Evolutionary conservation across 208 protist species (phyloP).

Genomic region (Crithidia acanthocephali): DNA sequence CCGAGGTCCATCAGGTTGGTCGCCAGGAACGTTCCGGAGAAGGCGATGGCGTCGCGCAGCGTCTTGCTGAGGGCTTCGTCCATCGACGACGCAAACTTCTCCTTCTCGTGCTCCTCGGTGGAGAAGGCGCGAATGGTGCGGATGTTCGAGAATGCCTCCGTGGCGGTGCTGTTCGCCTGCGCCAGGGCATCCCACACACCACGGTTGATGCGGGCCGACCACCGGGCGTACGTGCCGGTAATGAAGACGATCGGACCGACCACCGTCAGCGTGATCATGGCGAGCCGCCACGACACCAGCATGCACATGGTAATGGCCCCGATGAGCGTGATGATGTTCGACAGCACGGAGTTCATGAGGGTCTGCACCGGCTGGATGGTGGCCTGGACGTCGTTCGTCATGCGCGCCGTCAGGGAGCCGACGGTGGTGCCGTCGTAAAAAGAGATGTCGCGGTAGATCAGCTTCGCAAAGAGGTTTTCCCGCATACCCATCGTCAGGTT

Average conservation of each 20-base stretch:
- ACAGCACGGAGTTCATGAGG: slow-evolving; percentile 48
- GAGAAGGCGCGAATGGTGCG: slow-evolving; percentile 70
- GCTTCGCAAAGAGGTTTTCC: slow-evolving; percentile 41
- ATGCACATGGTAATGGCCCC: slow-evolving; percentile 58
- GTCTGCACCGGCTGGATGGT: slow-evolving; percentile 53
- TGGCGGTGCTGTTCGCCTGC: slow-evolving; percentile 54
- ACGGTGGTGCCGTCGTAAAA: slow-evolving; percentile 63
- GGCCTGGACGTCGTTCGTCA: slow-evolving; percentile 70
- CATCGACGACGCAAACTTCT: slow-evolving; percentile 46
- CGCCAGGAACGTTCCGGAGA: slow-evolving; percentile 36
- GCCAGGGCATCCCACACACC: slow-evolving; percentile 62
- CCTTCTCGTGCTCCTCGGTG: slow-evolving; percentile 48
- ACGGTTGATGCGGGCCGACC: slow-evolving; percentile 48
- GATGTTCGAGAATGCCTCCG: slow-evolving; percentile 66
- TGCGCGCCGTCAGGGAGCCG: slow-evolving; percentile 56
- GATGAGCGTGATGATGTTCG: slow-evolving; percentile 50
- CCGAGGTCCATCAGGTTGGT: slow-evolving; percentile 52
- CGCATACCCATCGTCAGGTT: slow-evolving; percentile 57
- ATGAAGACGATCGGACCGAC: slow-evolving; percentile 58
- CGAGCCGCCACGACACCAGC: slow-evolving; percentile 47
- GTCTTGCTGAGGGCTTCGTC: slow-evolving; percentile 47
- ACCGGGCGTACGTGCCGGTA: slow-evolving; percentile 52
- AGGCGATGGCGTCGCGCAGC: slow-evolving; percentile 43
- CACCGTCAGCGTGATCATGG: slow-evolving; percentile 60
- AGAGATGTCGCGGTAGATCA: slow-evolving; percentile 56